Percentiles rank a stretch among this genome's conserved stretches.
These are phyloP conservation scores for Blepharisma stoltei DNA, from an alignment of 73 alveolate species.

Conservation along the genomic window DNA sequence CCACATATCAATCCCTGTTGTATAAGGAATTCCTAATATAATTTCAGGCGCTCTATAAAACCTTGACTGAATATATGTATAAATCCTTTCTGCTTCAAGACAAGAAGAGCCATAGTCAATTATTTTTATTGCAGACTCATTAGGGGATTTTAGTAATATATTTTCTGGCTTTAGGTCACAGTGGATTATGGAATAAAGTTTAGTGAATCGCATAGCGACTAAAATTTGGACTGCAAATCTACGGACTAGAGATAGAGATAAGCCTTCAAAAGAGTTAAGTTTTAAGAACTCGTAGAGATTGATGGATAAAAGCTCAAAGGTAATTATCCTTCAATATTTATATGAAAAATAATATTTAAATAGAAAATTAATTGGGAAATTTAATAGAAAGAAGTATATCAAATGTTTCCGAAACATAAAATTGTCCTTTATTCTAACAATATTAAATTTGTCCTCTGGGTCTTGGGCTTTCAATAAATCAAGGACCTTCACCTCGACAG, in stretches of 20 bases:
- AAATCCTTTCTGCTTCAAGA: conserved; percentile 56
- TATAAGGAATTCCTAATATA: conserved; percentile 87
- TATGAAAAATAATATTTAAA: no score
- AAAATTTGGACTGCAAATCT: conserved; percentile 65
- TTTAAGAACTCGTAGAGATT: conserved; percentile 70
- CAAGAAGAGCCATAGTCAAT: conserved; percentile 83
- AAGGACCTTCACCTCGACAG: conserved; percentile 69
- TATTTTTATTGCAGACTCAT: conserved; percentile 61
- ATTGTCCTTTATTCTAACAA: conserved; percentile 64
- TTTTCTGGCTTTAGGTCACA: conserved; percentile 86
- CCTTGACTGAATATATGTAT: conserved; percentile 85
- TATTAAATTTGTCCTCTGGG: conserved; percentile 60
- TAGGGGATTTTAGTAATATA: conserved; percentile 53
- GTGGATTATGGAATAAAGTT: conserved; percentile 59
- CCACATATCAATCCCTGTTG: conserved; percentile 95
- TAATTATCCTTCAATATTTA: no score
- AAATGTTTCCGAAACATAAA: conserved; percentile 78
- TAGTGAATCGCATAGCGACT: conserved; percentile 48
- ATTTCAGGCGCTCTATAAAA: conserved; percentile 96
- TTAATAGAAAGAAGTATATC: conserved; percentile 21
- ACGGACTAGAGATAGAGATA: conserved; percentile 54
- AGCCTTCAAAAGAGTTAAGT: conserved; percentile 60
- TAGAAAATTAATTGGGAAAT: no score
- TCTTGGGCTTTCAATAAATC: conserved; percentile 67
- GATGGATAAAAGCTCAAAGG: conserved; percentile 63